Conservation (phyloP, 2,329 filamentous ascomycete species). For the Acrocalymma vagum region DNA sequence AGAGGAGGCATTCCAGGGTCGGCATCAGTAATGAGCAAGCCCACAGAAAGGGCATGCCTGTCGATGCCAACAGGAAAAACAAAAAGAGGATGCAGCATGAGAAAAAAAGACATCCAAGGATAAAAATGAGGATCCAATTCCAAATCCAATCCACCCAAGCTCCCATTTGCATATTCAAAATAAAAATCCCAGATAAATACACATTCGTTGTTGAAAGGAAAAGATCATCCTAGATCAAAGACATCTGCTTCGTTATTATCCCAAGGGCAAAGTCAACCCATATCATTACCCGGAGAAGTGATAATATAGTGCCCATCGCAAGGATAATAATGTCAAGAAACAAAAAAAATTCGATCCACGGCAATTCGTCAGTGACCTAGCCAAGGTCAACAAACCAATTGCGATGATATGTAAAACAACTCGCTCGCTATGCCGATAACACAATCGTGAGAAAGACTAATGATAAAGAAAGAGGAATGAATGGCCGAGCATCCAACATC, state of each 20-base stretch:
- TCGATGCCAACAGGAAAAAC: no score
- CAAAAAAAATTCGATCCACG: slow-evolving; percentile 3
- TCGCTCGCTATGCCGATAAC: slow-evolving; percentile 50
- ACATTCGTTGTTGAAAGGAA: slow-evolving; percentile 15
- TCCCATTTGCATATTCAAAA: no score
- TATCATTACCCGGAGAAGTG: no score
- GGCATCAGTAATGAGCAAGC: no score
- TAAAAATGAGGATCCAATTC: slow-evolving; percentile 3
- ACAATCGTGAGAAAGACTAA: slow-evolving; percentile 45
- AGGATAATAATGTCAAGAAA: slow-evolving; percentile 5
- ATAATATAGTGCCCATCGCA: not conserved
- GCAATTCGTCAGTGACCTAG: slow-evolving; percentile 12
- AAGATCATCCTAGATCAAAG: no score
- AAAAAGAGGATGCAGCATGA: no score
- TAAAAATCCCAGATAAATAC: slow-evolving; percentile 26
- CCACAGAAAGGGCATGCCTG: no score
- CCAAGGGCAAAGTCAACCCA: no score
- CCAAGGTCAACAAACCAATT: slow-evolving; percentile 14
- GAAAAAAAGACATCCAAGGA: no score
- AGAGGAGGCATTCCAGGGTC: no score
- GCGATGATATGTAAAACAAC: slow-evolving; percentile 21
- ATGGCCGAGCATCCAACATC: slow-evolving; percentile 14
- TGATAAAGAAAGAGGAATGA: no score
- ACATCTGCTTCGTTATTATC: not conserved
- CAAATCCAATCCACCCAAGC: not conserved